Base-by-base conservation (phyloP, 148 eudicot genomes). In the Vaccinium myrtillus region DNA sequence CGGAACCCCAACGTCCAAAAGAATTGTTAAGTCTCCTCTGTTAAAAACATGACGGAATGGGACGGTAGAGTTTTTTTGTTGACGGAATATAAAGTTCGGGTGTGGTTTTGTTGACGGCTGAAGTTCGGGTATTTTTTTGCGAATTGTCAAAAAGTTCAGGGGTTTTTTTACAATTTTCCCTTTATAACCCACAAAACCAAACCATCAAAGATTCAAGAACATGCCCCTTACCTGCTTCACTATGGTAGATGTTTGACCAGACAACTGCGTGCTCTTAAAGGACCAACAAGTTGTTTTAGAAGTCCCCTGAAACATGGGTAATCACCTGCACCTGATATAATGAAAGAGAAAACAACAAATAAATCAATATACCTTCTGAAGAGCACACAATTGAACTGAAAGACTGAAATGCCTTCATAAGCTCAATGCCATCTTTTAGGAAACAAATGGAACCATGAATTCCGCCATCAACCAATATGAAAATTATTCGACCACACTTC, bases 231-330 rank as follows among this genome's bases (percentile, higher is more conserved):
- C 98, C 91, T 95, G 98, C 87, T 95, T 95, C 79, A 95, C 98
- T 86, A 94, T 94, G 89, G 92, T 95, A 70, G 98, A 95, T 85
- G 98, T 90, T 78, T 95, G 89, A 87, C 94, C 98, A 81, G 94
- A 86, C 85, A 95, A 90, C 61, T 95, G 97, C 23, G 92, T 88
- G 88, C 95, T 91, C 95, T 91, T 81, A 93, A 83, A 75, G 98
- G 98, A 61, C 93, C 94, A 88, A 93, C 90, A 83, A 95, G 94
- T 85, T 94, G 98, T 92, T 95, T 94, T 8, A 94, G 86, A 83
- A 95, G 93, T 81, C 95, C 94, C 43, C 92, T 95, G 75, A 93
- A 95, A 87, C 94, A 90, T 12, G 95, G 95, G 80, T 92, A 93
- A 91, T 95, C 94, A 87, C 87, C 81, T 82, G 93, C 98, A 88